Base-by-base conservation (phyloP, 441 rosid genomes). In the Populus hybrid region DNA sequence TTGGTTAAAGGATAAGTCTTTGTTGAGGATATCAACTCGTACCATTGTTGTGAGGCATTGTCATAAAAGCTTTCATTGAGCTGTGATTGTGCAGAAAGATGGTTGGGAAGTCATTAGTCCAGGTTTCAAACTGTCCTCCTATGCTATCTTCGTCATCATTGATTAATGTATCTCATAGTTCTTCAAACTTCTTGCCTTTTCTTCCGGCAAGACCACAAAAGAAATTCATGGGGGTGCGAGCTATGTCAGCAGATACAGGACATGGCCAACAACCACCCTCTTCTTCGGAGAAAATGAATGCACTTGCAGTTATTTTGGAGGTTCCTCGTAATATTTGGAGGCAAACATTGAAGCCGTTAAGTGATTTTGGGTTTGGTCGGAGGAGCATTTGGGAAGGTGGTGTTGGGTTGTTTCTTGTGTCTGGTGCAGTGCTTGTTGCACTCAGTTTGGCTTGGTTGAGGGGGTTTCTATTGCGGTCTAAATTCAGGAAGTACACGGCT, bases 341-440 rank as follows among this genome's bases (percentile, higher is more conserved):
- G 79, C 95, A 87, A 84, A 91, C 98, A 61, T 74, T 91, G 12
- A 92, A 84, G 74, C 98, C 98, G 3, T 67, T 94, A 73, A 88
- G 92, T 83, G 97, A 95, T 85, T 95, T 91, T 70, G 98, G 99
- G 69, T 92, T 92, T 77, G 99, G 97, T 69, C 87, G 88, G 69
- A 88, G 88, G 81, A 95, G 97, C 80, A 80, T 95, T 75, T 94
- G 97, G 98, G 98, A 95, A 93, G 98, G 97, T 79, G 99, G 98
- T 59, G 99, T 95, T 9, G 99, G 97, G 75, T 76, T 94, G 88
- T 95, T 94, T 84, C 86, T 95, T 69, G 94, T 89, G 61, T 95
- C 99, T 0, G 94, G 99, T 35, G 88, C 94, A 4, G 91, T 92
- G 18, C 89, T 94, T 65, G 82, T 93, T 78, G 95, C 92, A 59